Evolutionary conservation across 1,139 yeast genomes (phyloP), one percentile per base, ranked within the genome.

Genomic region (Sugiyamaella novakii): DNA sequence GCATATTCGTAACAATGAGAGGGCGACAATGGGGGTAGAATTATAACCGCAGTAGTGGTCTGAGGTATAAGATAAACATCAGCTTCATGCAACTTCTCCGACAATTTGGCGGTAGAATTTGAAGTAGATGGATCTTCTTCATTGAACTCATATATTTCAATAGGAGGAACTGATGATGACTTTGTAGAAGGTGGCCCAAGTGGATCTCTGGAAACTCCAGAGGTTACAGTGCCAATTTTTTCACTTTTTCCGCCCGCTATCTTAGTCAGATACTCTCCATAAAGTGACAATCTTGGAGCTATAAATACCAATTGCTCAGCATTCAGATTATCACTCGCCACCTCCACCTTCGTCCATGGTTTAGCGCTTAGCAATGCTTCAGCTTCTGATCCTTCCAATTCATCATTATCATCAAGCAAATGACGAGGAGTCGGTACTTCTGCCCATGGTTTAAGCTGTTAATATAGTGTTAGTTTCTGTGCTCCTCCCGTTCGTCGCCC

Each of bases 381-480:
- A 11, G 53, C 56, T 18, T 52, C 65, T 28, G 57, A 57, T 25
- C 62, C 70, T 19, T 66, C 71, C 33, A 75, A 77, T 35, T 75
- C 79, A 28, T 68, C 71, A 34, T 64, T 59, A 39, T 78, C 81
- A 53, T 67, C 68, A 33, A 80, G 65, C 15, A 73, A 60, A 62
- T 81, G 84, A 51, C 86, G 75, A 10, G 84, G 80, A 22, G 75
- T 68, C 43, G 75, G 79, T 31, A 65, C 62, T 49, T 78, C 83
- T 12, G 72, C 68, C 74, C 80, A 73, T 22, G 82, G 83, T 75
- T 79, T 81, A 53, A 81, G 72, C 46, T 43, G 22, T 24, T 8
- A 25, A 4, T 10, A n/a, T 29, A 17, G 38, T 19, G n/a, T n/a
- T n/a, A n/a, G n/a, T n/a, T n/a, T n/a, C n/a, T n/a, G n/a, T n/a